These are phyloP conservation scores for Bryoglossum gracile DNA, from an alignment of 495 filamentous ascomycete species.

Conservation along the genomic window DNA sequence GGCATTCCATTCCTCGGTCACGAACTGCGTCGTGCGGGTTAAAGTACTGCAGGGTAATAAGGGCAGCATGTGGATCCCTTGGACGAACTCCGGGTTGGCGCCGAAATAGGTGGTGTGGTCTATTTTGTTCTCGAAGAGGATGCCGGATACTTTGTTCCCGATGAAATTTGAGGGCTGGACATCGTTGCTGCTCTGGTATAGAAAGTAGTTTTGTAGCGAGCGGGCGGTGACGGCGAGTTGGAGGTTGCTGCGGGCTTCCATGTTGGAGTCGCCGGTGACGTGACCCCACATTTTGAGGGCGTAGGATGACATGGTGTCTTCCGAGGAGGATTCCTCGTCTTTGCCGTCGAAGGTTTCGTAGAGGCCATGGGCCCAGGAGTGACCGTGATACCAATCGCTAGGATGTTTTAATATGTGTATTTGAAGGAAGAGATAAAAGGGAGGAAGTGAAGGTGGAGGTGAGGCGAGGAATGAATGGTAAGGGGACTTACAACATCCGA, in stretches of 20 bases:
- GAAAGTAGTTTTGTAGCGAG: constrained; percentile 71
- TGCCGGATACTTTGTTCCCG: constrained; percentile 81
- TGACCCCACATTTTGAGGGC: constrained; percentile 91
- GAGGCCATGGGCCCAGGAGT: constrained; percentile 95
- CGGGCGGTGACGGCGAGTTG: constrained; percentile 71
- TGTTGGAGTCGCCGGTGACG: constrained; percentile 62
- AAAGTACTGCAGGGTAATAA: constrained; percentile 64
- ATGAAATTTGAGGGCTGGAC: constrained; percentile 74
- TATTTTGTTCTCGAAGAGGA: constrained; percentile 95
- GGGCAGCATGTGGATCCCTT: constrained; percentile 97
- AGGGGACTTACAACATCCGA: constrained; percentile 49
- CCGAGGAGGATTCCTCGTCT: constrained; percentile 84
- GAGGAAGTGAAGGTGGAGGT: background rate
- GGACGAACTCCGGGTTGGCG: constrained; percentile 68
- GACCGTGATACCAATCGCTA: constrained; percentile 70
- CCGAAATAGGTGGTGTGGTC: constrained; percentile 96
- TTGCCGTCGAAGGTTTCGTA: constrained; percentile 88
- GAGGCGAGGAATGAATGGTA: background rate
- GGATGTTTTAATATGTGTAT: background rate
- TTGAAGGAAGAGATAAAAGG: background rate
- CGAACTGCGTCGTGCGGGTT: constrained; percentile 61
- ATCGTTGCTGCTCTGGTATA: constrained; percentile 59
- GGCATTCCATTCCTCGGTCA: constrained; percentile 75
- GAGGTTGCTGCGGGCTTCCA: constrained; percentile 83
- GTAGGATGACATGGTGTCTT: constrained; percentile 85